Evolutionary conservation across 352 stramenopile genomes (phyloP).

Genomic region (Globisporangium nagaii): DNA sequence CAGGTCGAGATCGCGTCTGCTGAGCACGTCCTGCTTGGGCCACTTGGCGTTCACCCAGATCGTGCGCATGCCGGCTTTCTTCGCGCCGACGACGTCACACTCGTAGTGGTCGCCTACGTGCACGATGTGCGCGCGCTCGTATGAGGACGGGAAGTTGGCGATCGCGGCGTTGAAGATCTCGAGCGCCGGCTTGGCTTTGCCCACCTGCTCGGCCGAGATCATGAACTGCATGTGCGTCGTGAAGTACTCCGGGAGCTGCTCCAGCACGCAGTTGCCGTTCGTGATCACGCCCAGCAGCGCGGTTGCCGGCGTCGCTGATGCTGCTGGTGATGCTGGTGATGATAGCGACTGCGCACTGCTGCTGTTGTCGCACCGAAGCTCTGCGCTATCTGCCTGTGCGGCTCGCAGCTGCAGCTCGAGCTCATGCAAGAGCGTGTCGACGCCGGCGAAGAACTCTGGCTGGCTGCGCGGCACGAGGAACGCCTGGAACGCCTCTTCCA

Average conservation of each 20-base stretch:
- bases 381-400: too few species aligned
- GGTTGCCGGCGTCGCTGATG: too few species aligned
- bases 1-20: neutral
- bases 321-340: neutral
- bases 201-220: slow-evolving; percentile 47
- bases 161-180: slow-evolving; percentile 59
- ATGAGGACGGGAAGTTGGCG: slow-evolving; percentile 20
- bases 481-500: slow-evolving; percentile 49
- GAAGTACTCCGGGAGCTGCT: slow-evolving; percentile 40
- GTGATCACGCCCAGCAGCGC: slow-evolving; percentile 54
- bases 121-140: slow-evolving; percentile 39
- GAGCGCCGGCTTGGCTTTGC: slow-evolving; percentile 34
- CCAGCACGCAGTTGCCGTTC: slow-evolving; percentile 64
- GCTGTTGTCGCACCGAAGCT: neutral
- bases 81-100: slow-evolving; percentile 63
- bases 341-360: neutral
- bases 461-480: slow-evolving; percentile 56
- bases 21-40: slow-evolving; percentile 33
- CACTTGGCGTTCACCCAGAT: slow-evolving; percentile 61
- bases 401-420: slow-evolving; percentile 29
- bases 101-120: slow-evolving; percentile 76
- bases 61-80: slow-evolving; percentile 48
- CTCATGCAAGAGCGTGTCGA: slow-evolving; percentile 36
- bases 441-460: slow-evolving; percentile 55
- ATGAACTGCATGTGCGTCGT: slow-evolving; percentile 37